Percentiles rank a stretch among this genome's conserved stretches.
phyloP scores from a whole-genome alignment of 2,329 filamentous ascomycete species.

The Hypoxylon sp. region DNA sequence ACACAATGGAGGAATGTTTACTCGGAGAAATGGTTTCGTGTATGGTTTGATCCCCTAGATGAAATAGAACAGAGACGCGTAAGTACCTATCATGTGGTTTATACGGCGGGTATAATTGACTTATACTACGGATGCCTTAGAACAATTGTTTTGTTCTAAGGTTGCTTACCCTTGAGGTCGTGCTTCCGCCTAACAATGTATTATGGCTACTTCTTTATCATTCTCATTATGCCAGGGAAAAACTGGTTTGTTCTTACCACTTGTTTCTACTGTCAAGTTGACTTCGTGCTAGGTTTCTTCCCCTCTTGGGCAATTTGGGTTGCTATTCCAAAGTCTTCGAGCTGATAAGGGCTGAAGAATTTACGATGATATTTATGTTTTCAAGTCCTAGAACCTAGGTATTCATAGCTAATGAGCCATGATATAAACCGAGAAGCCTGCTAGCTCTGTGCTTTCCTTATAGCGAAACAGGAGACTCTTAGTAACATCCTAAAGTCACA shows the following conservation, averaged over 20 bases:
- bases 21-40: neutral
- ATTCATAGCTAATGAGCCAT: neutral
- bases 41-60: neutral
- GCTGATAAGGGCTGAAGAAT: neutral
- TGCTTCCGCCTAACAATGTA: neutral
- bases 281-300: neutral
- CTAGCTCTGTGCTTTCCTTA: neutral
- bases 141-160: constrained; percentile 5
- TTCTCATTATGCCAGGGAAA: neutral
- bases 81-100: neutral
- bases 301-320: neutral
- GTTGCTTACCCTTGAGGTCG: neutral
- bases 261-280: neutral
- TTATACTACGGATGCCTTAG: neutral
- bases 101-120: no score
- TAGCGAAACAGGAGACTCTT: neutral
- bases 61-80: neutral
- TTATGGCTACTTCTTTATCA: neutral
- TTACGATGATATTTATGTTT: no score
- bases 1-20: neutral
- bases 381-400: neutral
- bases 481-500: neutral
- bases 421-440: neutral
- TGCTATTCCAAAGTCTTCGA: neutral
- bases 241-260: no score